Evolutionary conservation across 306 rosid genomes (phyloP), one percentile per base, ranked within the genome.

Genomic region (Quercus rubra): DNA sequence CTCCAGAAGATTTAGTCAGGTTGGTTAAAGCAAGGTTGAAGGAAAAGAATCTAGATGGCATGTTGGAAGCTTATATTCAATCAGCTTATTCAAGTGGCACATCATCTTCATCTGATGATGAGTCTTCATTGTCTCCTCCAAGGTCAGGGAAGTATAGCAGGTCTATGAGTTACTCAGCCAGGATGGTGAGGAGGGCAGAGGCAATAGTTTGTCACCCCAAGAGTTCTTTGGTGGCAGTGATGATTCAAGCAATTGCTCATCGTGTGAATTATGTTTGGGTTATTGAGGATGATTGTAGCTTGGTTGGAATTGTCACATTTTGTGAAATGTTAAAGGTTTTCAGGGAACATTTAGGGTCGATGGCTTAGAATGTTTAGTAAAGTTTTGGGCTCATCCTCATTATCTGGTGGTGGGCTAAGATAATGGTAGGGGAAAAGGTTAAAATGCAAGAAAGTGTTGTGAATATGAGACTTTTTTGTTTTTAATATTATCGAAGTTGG

Each of bases 201-300:
- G 98, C 98, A 33, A 90, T 91, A 20, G 97, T 95, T 52, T 95
- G 99, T 64, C 99, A 93, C 59, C 96, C 93, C 17, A 90, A 86
- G 85, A 95, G 98, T 86, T 95, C 99, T 0, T 70, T 95, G 74
- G 82, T 93, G 23, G 99, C 99, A 73, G 99, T 90, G 73, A 90
- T 95, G 94, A 95, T 95, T 74, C 99, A 95, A 79, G 99, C 99
- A 46, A 93, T 95, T 62, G 97, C 99, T 80, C 98, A 95, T 21
- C 85, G 99, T 33, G 99, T 90, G 54, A 95, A 91, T 74, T 95
- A 95, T 55, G 87, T 93, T 58, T 95, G 99, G 99, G 99, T 95
- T 27, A 84, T 91, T 35, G 98, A 91, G 74, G 98, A 93, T 75
- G 99, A 91, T 54, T 91, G 94, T 80, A 89, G 97, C 84, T 80